Conservation (phyloP, 2,329 filamentous ascomycete species). For the Plenodomus biglobosus region DNA sequence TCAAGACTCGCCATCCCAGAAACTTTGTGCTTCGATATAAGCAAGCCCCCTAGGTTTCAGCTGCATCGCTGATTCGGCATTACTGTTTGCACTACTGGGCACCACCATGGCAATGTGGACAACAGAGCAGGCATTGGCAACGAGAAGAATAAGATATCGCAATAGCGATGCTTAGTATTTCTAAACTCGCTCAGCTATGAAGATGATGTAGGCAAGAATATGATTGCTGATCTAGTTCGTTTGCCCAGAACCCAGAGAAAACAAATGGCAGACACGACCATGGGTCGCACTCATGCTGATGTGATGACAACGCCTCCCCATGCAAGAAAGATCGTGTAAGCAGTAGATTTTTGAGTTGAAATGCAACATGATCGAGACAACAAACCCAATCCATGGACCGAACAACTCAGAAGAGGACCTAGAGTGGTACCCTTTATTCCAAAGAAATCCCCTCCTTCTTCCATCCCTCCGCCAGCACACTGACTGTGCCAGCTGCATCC, state of each 20-base stretch:
- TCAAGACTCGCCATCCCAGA: not conserved
- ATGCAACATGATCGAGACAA: not conserved
- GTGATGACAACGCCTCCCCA: not conserved
- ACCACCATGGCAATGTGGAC: too few species aligned
- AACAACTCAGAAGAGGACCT: not conserved
- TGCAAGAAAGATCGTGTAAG: not conserved
- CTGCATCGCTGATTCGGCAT: too few species aligned
- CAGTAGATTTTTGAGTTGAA: not conserved
- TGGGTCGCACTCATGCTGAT: constrained; percentile 2
- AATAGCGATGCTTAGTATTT: too few species aligned
- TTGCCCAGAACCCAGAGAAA: too few species aligned
- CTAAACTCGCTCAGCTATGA: too few species aligned
- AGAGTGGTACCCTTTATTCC: constrained; percentile 4
- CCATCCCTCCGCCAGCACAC: constrained; percentile 37
- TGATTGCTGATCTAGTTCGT: too few species aligned
- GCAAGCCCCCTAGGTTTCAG: too few species aligned
- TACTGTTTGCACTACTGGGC: too few species aligned
- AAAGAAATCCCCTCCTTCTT: constrained; percentile 28
- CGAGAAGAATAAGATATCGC: too few species aligned
- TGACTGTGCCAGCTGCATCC: constrained; percentile 33
- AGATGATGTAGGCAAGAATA: too few species aligned
- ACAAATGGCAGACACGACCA: constrained; percentile 1
- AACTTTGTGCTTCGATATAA: not conserved
- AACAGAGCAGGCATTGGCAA: too few species aligned
- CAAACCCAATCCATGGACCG: not conserved